Base-by-base conservation (phyloP, 2,329 filamentous ascomycete genomes). In the Neofusicoccum ribis region DNA sequence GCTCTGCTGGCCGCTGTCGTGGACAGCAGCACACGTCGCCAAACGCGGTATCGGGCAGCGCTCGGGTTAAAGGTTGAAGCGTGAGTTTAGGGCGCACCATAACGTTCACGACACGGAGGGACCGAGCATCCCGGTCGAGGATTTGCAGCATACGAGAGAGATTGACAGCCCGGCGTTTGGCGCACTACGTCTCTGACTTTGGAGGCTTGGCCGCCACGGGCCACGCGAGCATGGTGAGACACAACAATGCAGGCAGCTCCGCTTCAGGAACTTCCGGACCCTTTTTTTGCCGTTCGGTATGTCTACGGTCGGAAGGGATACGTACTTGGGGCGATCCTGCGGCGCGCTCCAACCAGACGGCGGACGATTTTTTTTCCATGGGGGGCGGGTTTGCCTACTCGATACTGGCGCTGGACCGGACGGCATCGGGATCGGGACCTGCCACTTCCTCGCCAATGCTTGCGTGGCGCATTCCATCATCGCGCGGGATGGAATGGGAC, bases 91-190 rank as follows among this genome's bases (percentile, higher is more conserved):
- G 56, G 56, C 56, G 56, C 56, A 37, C 56, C 56, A 47, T 47
- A 60, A 60, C 56, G n/a, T 60, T 60, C 56, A 60, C 56, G 56
- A 60, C 56, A 60, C 56, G 56, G 56, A 60, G 56, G 56, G 27
- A 37, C 56, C 56, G 56, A 31, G 34, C 11, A 47, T 37, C 56
- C 56, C 27, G 41, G 56, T 60, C 56, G 43, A 47, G 41, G 56
- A 60, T 47, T 46, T 17, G 17, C 56, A 47, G n/a, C 31, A 46
- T 60, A 60, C 43, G 56, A 60, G 49, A n/a, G 56, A n/a, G 56
- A 60, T 60, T 60, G 56, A 47, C 52, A 31, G 52, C 39, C 50
- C 23, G 23, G 39, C 37, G 20, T 58, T 31, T 31, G 52, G n/a
- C 44, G 52, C 51, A 44, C 52, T n/a, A 17, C 43, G n/a, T 47